Conservation (phyloP, 371 early-diverging fungal genomes). For the Vairimorpha necatrix region DNA sequence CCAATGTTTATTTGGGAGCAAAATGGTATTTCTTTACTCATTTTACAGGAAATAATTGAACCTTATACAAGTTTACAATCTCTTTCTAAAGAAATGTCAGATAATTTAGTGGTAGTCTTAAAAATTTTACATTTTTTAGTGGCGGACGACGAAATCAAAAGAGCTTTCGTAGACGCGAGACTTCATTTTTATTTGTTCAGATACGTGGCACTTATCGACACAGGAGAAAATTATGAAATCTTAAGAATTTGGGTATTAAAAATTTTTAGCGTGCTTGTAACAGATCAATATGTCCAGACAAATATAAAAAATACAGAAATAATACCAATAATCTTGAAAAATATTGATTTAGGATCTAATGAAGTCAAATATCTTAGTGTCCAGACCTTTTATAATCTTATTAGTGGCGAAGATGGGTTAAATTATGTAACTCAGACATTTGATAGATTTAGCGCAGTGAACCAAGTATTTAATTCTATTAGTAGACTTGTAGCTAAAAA, state of each 20-base stretch:
- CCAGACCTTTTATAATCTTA: conserved; percentile 88
- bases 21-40: conserved; percentile 45
- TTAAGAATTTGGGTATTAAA: conserved; percentile 81
- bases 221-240: conserved; percentile 83
- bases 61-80: conserved; percentile 36
- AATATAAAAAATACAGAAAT: conserved; percentile 91
- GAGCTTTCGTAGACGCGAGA: conserved; percentile 78
- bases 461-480: conserved; percentile 84
- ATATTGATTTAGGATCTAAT: conserved; percentile 90
- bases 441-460: conserved; percentile 86
- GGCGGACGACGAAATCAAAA: conserved; percentile 70
- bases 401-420: conserved; percentile 84
- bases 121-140: conserved; percentile 37
- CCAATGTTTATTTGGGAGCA: conserved; percentile 11
- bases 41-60: conserved; percentile 54
- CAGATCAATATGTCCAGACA: conserved; percentile 81
- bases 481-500: conserved; percentile 78
- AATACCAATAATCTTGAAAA: conserved; percentile 87
- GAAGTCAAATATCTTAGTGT: conserved; percentile 91
- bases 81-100: conserved; percentile 1
- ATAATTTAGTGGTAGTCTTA: conserved; percentile 16
- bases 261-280: conserved; percentile 86
- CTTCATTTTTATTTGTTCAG: conserved; percentile 91
- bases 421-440: conserved; percentile 91
- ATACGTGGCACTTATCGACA: conserved; percentile 87